These are phyloP conservation scores for Meredithiella fracta DNA, from an alignment of 2,329 filamentous ascomycete species.

Conservation along the genomic window DNA sequence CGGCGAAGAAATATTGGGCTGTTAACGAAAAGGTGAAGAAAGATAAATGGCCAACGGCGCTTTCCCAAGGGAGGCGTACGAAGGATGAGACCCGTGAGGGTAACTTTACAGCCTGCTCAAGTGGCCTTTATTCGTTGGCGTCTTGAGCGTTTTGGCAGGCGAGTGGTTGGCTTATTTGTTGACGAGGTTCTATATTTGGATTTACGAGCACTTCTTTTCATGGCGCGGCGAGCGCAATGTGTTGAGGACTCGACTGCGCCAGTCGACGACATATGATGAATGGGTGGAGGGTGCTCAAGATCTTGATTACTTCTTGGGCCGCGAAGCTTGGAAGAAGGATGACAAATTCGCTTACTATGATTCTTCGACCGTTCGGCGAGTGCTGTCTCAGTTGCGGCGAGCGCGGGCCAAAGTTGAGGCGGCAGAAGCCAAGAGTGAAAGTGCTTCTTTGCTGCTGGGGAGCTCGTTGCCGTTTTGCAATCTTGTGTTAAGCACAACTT, in stretches of 20 bases:
- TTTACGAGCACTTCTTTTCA: constrained; percentile 80
- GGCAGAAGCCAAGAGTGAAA: constrained; percentile 23
- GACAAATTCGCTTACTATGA: constrained; percentile 79
- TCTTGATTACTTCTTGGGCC: constrained; percentile 67
- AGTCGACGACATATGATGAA: constrained; percentile 58
- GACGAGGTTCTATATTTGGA: constrained; percentile 75
- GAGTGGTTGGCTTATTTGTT: constrained; percentile 49
- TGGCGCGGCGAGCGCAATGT: constrained; percentile 69
- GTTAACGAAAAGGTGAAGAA: constrained; percentile 52
- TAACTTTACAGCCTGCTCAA: constrained; percentile 79
- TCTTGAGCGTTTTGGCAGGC: constrained; percentile 16
- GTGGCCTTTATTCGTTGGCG: constrained; percentile 70
- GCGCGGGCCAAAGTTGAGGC: constrained; percentile 43
- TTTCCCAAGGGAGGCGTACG: constrained; percentile 38
- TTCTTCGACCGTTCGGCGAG: constrained; percentile 61
- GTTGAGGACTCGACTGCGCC: constrained; percentile 54
- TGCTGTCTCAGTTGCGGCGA: constrained; percentile 58
- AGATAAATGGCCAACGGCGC: constrained; percentile 18
- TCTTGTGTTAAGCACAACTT: constrained; percentile 97
- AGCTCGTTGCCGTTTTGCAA: constrained; percentile 62
- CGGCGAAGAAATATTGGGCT: constrained; percentile 89
- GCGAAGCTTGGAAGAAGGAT: constrained; percentile 61
- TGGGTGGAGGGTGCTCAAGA: constrained; percentile 69
- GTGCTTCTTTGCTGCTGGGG: constrained; percentile 28
- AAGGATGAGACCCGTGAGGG: constrained; percentile 92